Conservation (phyloP, 2,329 filamentous ascomycete species). For the Westerdykella aurantiaca region DNA sequence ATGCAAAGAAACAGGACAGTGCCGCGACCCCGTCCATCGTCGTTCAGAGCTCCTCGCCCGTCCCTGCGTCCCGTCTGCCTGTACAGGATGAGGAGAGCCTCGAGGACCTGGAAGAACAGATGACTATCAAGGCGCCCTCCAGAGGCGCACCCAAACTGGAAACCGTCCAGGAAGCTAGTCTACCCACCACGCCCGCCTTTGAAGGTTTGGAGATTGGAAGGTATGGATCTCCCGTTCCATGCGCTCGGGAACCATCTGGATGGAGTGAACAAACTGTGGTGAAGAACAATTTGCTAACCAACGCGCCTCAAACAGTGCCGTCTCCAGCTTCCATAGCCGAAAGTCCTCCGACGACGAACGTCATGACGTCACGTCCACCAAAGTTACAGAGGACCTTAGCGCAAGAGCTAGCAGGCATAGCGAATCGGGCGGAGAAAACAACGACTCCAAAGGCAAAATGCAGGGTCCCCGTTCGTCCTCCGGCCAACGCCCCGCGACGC, state of each 20-base stretch:
- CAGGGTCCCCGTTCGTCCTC: conserved; percentile 43
- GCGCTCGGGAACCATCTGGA: background rate
- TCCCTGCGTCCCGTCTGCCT: conserved; percentile 28
- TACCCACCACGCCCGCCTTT: conserved; percentile 59
- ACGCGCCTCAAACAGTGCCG: background rate
- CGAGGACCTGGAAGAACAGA: conserved; percentile 33
- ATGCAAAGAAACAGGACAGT: conserved; percentile 23
- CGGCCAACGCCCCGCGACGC: conserved; percentile 39
- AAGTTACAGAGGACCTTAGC: conserved; percentile 45
- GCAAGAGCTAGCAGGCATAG: conserved; percentile 41
- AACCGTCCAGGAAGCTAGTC: conserved; percentile 86
- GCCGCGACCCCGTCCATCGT: conserved; percentile 40
- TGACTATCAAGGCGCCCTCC: conserved; percentile 37
- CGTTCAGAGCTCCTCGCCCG: conserved; percentile 42
- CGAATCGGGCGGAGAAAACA: conserved; percentile 50
- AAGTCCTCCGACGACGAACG: conserved; percentile 34
- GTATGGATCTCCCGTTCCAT: conserved; percentile 2
- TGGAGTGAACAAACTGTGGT: background rate
- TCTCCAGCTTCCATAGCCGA: background rate
- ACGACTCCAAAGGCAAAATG: conserved; percentile 23
- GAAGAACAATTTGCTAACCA: background rate
- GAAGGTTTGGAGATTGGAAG: conserved; percentile 28
- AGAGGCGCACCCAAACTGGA: conserved; percentile 65
- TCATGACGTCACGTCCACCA: conserved; percentile 42
- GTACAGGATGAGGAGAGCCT: conserved; percentile 22